Conservation (phyloP, 306 rosid genomes). For the Rubus parviflorus region DNA sequence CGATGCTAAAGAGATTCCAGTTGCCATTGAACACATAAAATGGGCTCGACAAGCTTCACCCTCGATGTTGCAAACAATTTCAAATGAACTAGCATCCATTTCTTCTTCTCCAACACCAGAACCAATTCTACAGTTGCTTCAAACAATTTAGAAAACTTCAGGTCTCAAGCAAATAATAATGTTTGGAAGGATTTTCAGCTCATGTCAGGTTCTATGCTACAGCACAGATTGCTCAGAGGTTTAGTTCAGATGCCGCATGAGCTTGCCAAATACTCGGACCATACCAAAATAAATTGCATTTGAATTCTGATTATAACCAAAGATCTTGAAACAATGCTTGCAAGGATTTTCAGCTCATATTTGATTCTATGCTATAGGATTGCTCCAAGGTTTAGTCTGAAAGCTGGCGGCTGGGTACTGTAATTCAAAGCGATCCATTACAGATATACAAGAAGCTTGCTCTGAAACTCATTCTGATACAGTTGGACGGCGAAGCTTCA, state of each 20-base stretch:
- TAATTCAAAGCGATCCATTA: too few relatives aligned
- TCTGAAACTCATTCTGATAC: not conserved
- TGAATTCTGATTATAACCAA: not conserved
- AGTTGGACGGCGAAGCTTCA: not conserved
- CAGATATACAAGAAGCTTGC: not conserved
- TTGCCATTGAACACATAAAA: conserved; percentile 62
- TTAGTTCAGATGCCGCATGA: too few relatives aligned
- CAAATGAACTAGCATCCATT: conserved; percentile 56
- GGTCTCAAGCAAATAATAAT: conserved; percentile 12
- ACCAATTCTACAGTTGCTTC: conserved; percentile 55
- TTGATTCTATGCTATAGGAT: not conserved
- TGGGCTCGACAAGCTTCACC: conserved; percentile 57
- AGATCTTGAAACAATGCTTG: not conserved
- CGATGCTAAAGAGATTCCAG: conserved; percentile 52
- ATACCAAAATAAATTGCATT: not conserved
- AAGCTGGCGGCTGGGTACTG: not conserved
- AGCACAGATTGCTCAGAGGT: not conserved
- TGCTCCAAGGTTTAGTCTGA: not conserved
- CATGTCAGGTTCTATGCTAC: conserved; percentile 6
- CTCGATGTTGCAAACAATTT: conserved; percentile 46
- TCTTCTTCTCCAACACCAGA: conserved; percentile 57
- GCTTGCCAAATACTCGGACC: too few relatives aligned
- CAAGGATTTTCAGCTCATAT: not conserved
- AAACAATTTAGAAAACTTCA: conserved; percentile 40
- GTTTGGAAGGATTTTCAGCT: conserved; percentile 22